Base-by-base conservation (phyloP, 192 early-diverging fungal species). In the Phlyctochytrium bullatum region DNA sequence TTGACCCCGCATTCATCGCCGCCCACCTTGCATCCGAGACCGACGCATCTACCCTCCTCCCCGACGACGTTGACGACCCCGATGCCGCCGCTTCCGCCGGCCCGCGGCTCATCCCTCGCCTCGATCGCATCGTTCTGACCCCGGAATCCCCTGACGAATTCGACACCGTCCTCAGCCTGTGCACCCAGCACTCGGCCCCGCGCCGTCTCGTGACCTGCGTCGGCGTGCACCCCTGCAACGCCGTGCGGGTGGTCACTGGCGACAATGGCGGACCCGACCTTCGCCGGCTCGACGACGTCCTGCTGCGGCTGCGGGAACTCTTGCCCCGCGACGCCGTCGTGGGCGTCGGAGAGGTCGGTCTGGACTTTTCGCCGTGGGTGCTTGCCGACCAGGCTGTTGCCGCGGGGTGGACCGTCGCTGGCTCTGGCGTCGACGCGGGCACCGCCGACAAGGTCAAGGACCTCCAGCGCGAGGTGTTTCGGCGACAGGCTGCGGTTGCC, bases 281-380 rank as follows among this genome's bases (percentile, higher is more conserved):
- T n/a, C 23, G 52, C 64, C 40, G 61, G 59, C 6, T 50, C 24
- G n/a, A 53, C 14, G 30, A 27, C 17, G 63, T 70, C 23, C 61
- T 78, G 12, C 52, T 6, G 0, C 50, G 30, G 2, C 34, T 73
- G 2, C 31, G 65, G 4, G 25, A 2, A 24, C 36, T 73, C 24
- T 67, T 79, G 34, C 51, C 66, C 59, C 6, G 30, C 10, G 65
- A 34, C 16, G 27, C n/a, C 4, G 4, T 75, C 56, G 65, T 71
- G 4, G 68, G 66, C 6, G 59, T 79, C 20, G 81, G 81, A 34
- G 81, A 83, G 64, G 69, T 73, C 52, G 81, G 81, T 1, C 76
- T 83, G 0, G 81, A 83, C 64, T 83, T 79, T 61, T 73, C 77
- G 0, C 81, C 77, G 0, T 73, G 76, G 50, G 54, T 83, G n/a